Evolutionary conservation across 2,329 filamentous ascomycete genomes (phyloP), one percentile per base, ranked within the genome.

Genomic region (Periconia macrospinosa): DNA sequence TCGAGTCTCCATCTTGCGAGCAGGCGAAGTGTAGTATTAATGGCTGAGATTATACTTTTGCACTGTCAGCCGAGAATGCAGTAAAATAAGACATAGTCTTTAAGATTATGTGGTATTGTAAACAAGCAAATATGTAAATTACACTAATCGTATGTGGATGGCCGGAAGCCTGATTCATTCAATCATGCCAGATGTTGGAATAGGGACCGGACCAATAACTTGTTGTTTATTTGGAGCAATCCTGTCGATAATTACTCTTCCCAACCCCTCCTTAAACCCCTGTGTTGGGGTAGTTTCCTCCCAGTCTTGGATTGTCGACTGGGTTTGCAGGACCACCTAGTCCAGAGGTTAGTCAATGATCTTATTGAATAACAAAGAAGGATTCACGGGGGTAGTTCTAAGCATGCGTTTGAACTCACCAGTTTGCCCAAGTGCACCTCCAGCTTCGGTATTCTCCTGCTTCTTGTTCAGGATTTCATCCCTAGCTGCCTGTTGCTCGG

Each of bases 401-500:
- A 10, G n/a, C 3, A 8, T 45, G 17, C 13, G 11, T 5, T 13
- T 10, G 11, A n/a, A 45, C 23, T 30, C 30, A 45, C 43, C 77
- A 23, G 67, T 67, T 66, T 80, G 77, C 1, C 77, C 78, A 49
- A 77, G 56, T 3, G 75, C 68, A 10, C 78, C 78, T 8, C 69
- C 78, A 45, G 73, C 74, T 62, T 72, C 71, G 6, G 72, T 67
- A 18, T 71, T 59, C 41, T 72, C 54, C 52, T 66, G 50, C 61
- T 75, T 73, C 58, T 75, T 55, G 55, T 70, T 60, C 64, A 79
- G 70, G 33, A 77, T 67, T 18, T 66, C 69, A 49, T 78, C 73
- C 41, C 79, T 62, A 20, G 70, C 62, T 15, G 71, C 73, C 9
- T 73, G 70, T 61, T 81, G 79, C 69, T 81, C 79, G 2, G 70